phyloP scores from a whole-genome alignment of 2,329 filamentous ascomycete species.

The Hansfordia pulvinata region DNA sequence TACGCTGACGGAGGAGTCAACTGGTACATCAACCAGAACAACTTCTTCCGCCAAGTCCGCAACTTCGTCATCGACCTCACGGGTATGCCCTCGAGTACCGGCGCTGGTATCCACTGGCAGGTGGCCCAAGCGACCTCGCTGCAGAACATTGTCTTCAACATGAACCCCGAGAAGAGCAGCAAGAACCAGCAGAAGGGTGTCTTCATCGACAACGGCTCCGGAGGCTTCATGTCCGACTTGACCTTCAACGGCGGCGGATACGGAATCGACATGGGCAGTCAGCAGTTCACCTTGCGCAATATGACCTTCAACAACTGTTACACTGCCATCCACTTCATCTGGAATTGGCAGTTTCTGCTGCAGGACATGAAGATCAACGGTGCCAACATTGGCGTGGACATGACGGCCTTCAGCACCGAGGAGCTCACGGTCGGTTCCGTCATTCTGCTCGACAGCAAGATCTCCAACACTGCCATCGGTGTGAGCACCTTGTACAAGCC shows the following conservation, averaged over 20 bases:
- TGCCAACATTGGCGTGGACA: slow-evolving; percentile 64
- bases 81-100: slow-evolving; percentile 41
- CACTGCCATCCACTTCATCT: slow-evolving; percentile 79
- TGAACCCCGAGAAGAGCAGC: slow-evolving; percentile 50
- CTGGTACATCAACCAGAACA: slow-evolving; percentile 71
- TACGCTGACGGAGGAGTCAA: slow-evolving; percentile 57
- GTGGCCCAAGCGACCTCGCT: slow-evolving; percentile 72
- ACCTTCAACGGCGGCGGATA: slow-evolving; percentile 71
- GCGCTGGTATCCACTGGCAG: slow-evolving; percentile 73
- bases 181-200: slow-evolving; percentile 62
- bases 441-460: slow-evolving; percentile 66
- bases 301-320: slow-evolving; percentile 69
- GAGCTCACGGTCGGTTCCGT: slow-evolving; percentile 74
- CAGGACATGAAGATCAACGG: slow-evolving; percentile 64
- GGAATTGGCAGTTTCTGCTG: slow-evolving; percentile 82
- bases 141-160: slow-evolving; percentile 72
- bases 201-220: slow-evolving; percentile 77
- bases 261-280: slow-evolving; percentile 70
- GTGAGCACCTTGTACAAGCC: slow-evolving; percentile 62
- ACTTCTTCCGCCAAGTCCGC: slow-evolving; percentile 73
- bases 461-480: slow-evolving; percentile 63
- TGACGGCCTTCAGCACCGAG: slow-evolving; percentile 50
- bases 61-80: slow-evolving; percentile 73
- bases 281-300: slow-evolving; percentile 80
- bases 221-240: slow-evolving; percentile 73